Percentiles rank a stretch among this genome's conserved stretches.
Conservation (phyloP, 371 early-diverging fungal genomes). For the Lichtheimia corymbifera region DNA sequence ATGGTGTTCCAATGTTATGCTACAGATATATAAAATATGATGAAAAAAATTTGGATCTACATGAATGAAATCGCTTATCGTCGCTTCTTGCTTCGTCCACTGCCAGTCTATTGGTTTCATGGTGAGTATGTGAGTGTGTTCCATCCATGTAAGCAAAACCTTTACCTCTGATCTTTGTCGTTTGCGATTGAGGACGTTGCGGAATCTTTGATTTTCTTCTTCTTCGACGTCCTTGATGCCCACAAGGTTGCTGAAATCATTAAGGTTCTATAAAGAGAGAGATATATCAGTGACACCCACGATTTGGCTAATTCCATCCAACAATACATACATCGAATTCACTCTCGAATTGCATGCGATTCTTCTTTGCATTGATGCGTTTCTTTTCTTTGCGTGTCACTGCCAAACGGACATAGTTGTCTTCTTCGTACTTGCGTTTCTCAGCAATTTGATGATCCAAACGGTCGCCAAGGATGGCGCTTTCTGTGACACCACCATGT, state of each 20-base stretch:
- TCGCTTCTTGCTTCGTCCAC: constrained; percentile 10
- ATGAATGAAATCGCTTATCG: no score
- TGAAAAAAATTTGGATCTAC: no score
- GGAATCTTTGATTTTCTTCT: constrained; percentile 50
- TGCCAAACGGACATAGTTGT: constrained; percentile 83
- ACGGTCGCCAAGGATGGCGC: constrained; percentile 52
- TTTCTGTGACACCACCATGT: constrained; percentile 66
- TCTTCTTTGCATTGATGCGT: constrained; percentile 58
- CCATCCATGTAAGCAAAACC: background rate
- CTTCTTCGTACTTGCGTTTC: constrained; percentile 84
- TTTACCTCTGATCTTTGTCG: constrained; percentile 23
- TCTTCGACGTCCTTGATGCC: constrained; percentile 60
- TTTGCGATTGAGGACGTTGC: constrained; percentile 55
- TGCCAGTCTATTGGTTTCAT: background rate
- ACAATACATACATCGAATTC: constrained; percentile 75
- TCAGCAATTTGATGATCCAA: constrained; percentile 62
- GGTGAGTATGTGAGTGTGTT: background rate
- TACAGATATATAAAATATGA: no score
- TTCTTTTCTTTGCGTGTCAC: constrained; percentile 78
- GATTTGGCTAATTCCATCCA: background rate
- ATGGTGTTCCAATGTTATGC: background rate
- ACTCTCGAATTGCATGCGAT: constrained; percentile 70
- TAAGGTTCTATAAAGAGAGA: constrained; percentile 53
- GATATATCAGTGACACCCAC: background rate
- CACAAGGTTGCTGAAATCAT: constrained; percentile 71